Base-by-base conservation (phyloP, 495 filamentous ascomycete genomes). In the Cercophora scortea region DNA sequence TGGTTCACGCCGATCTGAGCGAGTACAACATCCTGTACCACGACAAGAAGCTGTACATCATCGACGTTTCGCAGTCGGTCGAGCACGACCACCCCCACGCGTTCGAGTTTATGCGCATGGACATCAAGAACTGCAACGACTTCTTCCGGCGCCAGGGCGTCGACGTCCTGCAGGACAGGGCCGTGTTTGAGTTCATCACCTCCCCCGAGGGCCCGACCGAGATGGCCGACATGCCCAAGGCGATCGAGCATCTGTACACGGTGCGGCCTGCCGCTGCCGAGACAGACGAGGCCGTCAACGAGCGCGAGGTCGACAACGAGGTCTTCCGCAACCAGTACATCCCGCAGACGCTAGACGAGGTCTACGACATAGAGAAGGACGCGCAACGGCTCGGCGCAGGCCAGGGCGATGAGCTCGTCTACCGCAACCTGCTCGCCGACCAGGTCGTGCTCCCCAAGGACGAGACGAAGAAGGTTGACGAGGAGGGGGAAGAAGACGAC, bases 21-120 rank as follows among this genome's bases (percentile, higher is more conserved):
- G 93, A 97, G 72, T 98, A 97, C 75, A 98, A 98, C 59, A 79
- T 95, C 42, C 79, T 98, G 0, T 97, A 94, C 71, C 82, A 96
- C 68, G 78, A 90, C 59, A 75, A 80, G 43, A 82, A 84, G 58
- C 78, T 95, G 0, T 94, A 87, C 76, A 84, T 98, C 62, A 98
- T 98, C 60, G 93, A 98, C 72, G 93, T 98, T 42, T 95, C 89
- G 57, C 93, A 98, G 68, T 89, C 84, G 60, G 93, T 98, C 32
- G 93, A 96, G 72, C 90, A 95, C 63, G 90, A 97, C 52, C 93
- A 98, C 68, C 92, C 93, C 1, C 77, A 87, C 53, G 89, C 86
- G 34, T 75, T 94, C 16, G 90, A 96, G 64, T 97, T 98, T 66
- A 72, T 97, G 53, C 82, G 91, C 16, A 96, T 95, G 89, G 93